These are phyloP conservation scores for Alternaria consortialis DNA, from an alignment of 2,329 filamentous ascomycete genomes.

Conservation along the genomic window DNA sequence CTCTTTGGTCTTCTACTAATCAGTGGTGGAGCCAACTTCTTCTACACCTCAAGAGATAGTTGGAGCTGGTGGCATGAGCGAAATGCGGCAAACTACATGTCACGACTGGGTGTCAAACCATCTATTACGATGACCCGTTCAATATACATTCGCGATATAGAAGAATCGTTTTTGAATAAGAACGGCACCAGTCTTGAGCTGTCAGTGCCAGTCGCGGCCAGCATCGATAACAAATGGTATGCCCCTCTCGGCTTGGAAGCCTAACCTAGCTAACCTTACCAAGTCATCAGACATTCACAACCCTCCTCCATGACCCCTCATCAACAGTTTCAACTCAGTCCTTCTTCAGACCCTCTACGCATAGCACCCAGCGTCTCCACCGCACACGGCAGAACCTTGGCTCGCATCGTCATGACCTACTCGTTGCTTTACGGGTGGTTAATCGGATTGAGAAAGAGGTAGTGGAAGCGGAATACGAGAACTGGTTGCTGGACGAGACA, in stretches of 20 bases:
- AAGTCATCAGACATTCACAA: conserved; percentile 50
- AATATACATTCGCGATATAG: conserved; percentile 83
- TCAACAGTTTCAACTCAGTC: conserved; percentile 28
- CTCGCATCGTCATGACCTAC: conserved; percentile 84
- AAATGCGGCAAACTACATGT: conserved; percentile 82
- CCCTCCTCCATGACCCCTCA: conserved; percentile 42
- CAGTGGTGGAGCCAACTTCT: conserved; percentile 76
- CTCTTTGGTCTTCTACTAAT: conserved; percentile 73
- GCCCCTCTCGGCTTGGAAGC: no score
- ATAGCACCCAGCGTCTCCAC: conserved; percentile 66
- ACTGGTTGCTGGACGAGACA: conserved; percentile 85
- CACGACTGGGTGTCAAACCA: conserved; percentile 78
- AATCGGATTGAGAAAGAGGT: conserved; percentile 90
- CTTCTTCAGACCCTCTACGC: conserved; percentile 35
- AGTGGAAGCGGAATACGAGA: conserved; percentile 88
- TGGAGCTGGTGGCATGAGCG: conserved; percentile 87
- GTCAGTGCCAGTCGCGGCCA: conserved; percentile 23
- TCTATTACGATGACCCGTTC: conserved; percentile 84
- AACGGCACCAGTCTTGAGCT: conserved; percentile 43
- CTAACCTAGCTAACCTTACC: conserved; percentile 13
- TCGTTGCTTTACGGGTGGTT: conserved; percentile 89
- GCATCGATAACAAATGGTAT: conserved; percentile 43
- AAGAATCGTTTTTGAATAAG: conserved; percentile 64
- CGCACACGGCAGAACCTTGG: conserved; percentile 85
- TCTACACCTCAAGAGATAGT: conserved; percentile 77